A percentile compares a stretch with the other conserved stretches of the same genome.
These are phyloP conservation scores for Myriosclerotinia curreyana DNA, from an alignment of 2,329 filamentous ascomycete genomes.

Conservation along the genomic window DNA sequence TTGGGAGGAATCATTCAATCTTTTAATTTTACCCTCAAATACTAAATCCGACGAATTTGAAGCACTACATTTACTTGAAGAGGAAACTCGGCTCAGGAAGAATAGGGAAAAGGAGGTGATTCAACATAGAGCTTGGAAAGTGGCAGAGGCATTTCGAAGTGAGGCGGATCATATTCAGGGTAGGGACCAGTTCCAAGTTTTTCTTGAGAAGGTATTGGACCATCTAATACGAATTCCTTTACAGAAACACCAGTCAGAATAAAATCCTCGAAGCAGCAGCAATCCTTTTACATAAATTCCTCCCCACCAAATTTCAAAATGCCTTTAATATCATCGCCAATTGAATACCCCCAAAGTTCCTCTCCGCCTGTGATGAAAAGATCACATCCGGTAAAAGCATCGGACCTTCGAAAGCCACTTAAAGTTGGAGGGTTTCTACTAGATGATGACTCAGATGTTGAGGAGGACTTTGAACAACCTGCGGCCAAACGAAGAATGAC, in stretches of 20 bases:
- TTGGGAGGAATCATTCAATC: conserved; percentile 28
- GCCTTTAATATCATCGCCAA: conserved; percentile 58
- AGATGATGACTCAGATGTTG: conserved; percentile 45
- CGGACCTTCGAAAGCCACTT: conserved; percentile 39
- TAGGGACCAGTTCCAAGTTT: conserved; percentile 15
- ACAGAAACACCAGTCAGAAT: conserved; percentile 14
- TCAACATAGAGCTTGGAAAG: conserved; percentile 49
- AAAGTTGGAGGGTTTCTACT: conserved; percentile 46
- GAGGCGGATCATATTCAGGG: conserved; percentile 44
- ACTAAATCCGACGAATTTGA: conserved; percentile 48
- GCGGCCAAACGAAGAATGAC: conserved; percentile 47
- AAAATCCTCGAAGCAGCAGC: conserved; percentile 13
- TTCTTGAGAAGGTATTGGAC: not conserved
- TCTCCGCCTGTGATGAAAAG: conserved; percentile 41
- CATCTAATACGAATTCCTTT: not conserved
- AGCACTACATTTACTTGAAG: conserved; percentile 43
- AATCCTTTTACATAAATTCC: conserved; percentile 9
- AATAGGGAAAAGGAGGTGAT: conserved; percentile 48
- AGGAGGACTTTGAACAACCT: conserved; percentile 40
- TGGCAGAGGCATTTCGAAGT: conserved; percentile 48
- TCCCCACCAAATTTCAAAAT: conserved; percentile 43
- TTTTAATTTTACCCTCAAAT: conserved; percentile 25
- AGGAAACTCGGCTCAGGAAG: conserved; percentile 44
- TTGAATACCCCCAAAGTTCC: conserved; percentile 41
- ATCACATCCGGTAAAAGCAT: conserved; percentile 39